These are phyloP conservation scores for Musa troglodytarum DNA, from an alignment of 176 grass and related monocot species.

Conservation along the genomic window DNA sequence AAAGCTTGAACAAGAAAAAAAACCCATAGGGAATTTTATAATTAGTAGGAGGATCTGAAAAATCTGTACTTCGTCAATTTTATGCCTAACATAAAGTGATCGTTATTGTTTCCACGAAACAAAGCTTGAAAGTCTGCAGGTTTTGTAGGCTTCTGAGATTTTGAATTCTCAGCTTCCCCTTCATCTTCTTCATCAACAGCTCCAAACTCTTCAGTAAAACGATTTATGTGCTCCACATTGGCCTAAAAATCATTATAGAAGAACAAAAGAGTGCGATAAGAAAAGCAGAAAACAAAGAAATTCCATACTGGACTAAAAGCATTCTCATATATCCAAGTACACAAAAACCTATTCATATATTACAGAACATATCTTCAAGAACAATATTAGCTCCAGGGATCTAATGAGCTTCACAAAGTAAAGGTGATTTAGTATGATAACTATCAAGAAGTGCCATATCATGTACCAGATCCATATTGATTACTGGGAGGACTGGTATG, in stretches of 20 bases:
- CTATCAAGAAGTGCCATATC: too few relatives aligned
- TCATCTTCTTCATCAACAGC: conserved; percentile 56
- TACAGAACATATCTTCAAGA: too few relatives aligned
- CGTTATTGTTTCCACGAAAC: conserved; percentile 72
- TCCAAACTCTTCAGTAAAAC: conserved; percentile 64
- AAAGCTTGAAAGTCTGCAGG: conserved; percentile 63
- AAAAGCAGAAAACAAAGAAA: background rate
- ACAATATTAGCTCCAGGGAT: too few relatives aligned
- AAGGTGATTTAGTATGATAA: too few relatives aligned
- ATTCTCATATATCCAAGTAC: background rate
- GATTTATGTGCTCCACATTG: conserved; percentile 42
- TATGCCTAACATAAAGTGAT: conserved; percentile 87
- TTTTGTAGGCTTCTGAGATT: conserved; percentile 46
- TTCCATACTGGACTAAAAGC: background rate
- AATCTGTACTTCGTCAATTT: conserved; percentile 80
- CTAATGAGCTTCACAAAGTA: too few relatives aligned
- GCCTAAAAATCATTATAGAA: conserved; percentile 23
- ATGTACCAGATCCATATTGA: too few relatives aligned
- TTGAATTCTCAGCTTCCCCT: conserved; percentile 20
- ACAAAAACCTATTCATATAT: too few relatives aligned
- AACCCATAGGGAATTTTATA: background rate
- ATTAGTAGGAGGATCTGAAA: background rate
- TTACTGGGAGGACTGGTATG: too few relatives aligned
- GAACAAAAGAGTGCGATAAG: conserved; percentile 11
- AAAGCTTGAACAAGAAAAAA: background rate